Evolutionary conservation across 2,329 filamentous ascomycete genomes (phyloP).

Genomic region (Fusarium multiceps): DNA sequence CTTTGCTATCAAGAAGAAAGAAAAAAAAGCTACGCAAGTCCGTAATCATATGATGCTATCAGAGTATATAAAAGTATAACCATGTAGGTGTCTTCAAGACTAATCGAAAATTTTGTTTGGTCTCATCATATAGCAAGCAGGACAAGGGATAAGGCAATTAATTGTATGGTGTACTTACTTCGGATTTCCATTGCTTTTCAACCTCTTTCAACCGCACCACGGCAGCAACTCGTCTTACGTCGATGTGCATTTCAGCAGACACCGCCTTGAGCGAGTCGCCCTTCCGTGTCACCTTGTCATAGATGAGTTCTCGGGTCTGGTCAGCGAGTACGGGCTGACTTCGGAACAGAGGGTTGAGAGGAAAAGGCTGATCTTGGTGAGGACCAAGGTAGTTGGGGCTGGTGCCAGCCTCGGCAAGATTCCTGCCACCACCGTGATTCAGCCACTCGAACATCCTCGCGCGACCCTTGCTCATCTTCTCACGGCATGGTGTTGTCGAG

Average conservation of each 20-base stretch:
- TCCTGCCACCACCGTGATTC: conserved; percentile 42
- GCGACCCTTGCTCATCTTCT: conserved; percentile 53
- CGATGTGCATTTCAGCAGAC: conserved; percentile 80
- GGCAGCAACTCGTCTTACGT: conserved; percentile 85
- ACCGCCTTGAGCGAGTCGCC: conserved; percentile 79
- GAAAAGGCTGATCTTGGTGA: conserved; percentile 71
- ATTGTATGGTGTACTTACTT: conserved; percentile 68
- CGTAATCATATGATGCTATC: conserved; percentile 27
- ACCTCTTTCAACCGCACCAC: conserved; percentile 87
- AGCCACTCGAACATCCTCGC: conserved; percentile 56
- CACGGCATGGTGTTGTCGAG: conserved; percentile 54
- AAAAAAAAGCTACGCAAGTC: conserved; percentile 3
- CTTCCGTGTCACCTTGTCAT: conserved; percentile 71
- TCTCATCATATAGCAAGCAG: conserved; percentile 62
- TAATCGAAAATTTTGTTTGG: conserved; percentile 92
- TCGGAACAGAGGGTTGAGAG: conserved; percentile 75
- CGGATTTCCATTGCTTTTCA: conserved; percentile 78
- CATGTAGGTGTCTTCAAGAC: conserved; percentile 97
- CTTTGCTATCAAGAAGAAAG: not conserved
- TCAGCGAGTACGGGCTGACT: conserved; percentile 81
- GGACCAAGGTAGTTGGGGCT: conserved; percentile 54
- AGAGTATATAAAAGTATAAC: conserved; percentile 70
- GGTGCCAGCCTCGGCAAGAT: conserved; percentile 41
- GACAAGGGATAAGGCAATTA: not conserved
- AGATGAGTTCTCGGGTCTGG: conserved; percentile 77